Evolutionary conservation across 2,329 filamentous ascomycete species (phyloP).

Genomic region (Botrytis galanthina): DNA sequence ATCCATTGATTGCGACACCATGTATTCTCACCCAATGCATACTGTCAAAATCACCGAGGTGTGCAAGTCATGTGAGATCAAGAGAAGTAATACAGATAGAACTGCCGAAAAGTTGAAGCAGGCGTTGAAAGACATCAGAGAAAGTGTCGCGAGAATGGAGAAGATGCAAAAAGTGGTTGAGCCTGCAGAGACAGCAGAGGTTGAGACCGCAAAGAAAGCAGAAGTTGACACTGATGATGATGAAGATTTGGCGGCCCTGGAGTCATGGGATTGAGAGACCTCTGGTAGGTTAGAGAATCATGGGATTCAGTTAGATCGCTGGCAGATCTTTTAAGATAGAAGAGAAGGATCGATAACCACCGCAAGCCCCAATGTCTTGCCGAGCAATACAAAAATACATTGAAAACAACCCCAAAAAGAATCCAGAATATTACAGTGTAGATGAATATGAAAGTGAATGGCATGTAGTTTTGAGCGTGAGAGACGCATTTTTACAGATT

Average conservation of each 20-base stretch:
- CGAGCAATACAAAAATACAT: slow-evolving; percentile 12
- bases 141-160: slow-evolving; percentile 13
- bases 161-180: slow-evolving; percentile 1
- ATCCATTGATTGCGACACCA: slow-evolving; percentile 6
- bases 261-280: slow-evolving; percentile 6
- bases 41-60: neutral
- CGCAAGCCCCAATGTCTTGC: slow-evolving; percentile 7
- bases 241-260: neutral
- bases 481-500: neutral
- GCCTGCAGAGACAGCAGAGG: neutral
- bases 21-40: slow-evolving; percentile 15
- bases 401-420: neutral
- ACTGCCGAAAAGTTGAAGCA: neutral
- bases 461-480: neutral
- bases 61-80: neutral
- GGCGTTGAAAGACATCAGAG: slow-evolving; percentile 8
- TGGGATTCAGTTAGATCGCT: neutral
- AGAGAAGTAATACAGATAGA: neutral
- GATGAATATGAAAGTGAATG: neutral
- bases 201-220: slow-evolving; percentile 1
- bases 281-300: neutral
- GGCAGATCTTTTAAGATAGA: slow-evolving; percentile 10
- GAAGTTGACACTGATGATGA: neutral
- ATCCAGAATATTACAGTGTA: neutral
- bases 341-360: neutral